phyloP scores from a whole-genome alignment of 495 filamentous ascomycete species.

The Daldinia loculata region DNA sequence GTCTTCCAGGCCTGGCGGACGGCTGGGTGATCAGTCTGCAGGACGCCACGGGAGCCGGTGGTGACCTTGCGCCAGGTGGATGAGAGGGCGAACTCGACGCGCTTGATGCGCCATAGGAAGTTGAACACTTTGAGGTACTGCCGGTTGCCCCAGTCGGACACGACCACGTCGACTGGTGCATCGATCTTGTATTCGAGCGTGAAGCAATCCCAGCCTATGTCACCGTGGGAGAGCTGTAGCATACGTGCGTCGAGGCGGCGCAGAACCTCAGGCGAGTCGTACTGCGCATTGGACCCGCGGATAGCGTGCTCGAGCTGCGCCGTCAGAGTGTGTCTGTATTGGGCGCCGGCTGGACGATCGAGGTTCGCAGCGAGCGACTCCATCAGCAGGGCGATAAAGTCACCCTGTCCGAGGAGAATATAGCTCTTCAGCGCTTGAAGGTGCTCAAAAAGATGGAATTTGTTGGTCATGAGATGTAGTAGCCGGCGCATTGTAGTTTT shows the following conservation, averaged over 20 bases:
- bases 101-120: conserved; percentile 98
- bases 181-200: conserved; percentile 99
- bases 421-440: conserved; percentile 93
- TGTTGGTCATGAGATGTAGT: conserved; percentile 91
- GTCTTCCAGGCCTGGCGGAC: conserved; percentile 88
- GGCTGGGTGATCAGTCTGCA: conserved; percentile 79
- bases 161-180: conserved; percentile 95
- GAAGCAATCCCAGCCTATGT: conserved; percentile 99
- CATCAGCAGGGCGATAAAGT: conserved; percentile 98
- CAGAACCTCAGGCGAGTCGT: conserved; percentile 91
- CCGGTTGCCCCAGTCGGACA: conserved; percentile 90
- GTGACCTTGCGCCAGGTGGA: conserved; percentile 96
- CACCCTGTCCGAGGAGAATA: conserved; percentile 91
- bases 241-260: conserved; percentile 93
- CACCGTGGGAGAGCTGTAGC: conserved; percentile 92
- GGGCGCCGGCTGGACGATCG: conserved; percentile 91
- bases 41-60: conserved; percentile 91
- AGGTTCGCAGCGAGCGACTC: conserved; percentile 91
- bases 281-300: conserved; percentile 95
- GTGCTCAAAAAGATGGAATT: conserved; percentile 94
- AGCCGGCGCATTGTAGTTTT: conserved; percentile 96
- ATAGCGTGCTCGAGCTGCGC: conserved; percentile 98
- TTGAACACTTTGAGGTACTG: conserved; percentile 99
- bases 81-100: conserved; percentile 91
- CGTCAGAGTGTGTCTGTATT: conserved; percentile 94